Evolutionary conservation across 2,329 filamentous ascomycete species (phyloP), one percentile per base, ranked within the genome.

Genomic region (Septoria petroselini): DNA sequence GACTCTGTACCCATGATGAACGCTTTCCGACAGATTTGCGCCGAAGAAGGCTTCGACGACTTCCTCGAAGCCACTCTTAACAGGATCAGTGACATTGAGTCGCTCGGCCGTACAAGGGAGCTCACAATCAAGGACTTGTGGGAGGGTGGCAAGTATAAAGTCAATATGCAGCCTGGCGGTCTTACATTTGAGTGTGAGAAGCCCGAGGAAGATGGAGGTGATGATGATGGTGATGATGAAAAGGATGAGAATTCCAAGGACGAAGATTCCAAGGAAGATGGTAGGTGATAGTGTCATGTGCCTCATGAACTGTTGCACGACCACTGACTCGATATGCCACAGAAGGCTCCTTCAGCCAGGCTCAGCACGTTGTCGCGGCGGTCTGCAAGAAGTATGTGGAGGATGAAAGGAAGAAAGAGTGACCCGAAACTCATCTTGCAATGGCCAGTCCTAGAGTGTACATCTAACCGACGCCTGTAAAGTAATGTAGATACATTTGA

Each of bases 1-100:
- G 91, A 94, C 68, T 91, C 85, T 1, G 91, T 98, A 19, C 93
- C 93, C 1, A 98, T 98, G 93, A 89, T 95, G 70, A 83, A 83
- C 41, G 93, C 93, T 0, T 95, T 98, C 70, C 80, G 83, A 50
- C 82, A 91, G 62, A 91, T 98, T 9, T 95, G 90, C 65, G 68
- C 74, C 2, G 71, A 85, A 60, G 78, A 82, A 3, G 87, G 87
- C 4, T 98, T 98, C 68, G 83, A 89, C 18, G 76, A 91, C 57
- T 85, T 90, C 66, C 73, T 98, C 12, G 83, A 95, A 54, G 83
- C 79, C 2, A 97, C 93, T 0, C 73, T 95, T 18, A 80, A 91
- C 51, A 80, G 93, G 17, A 98, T 98, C 59, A 72, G 78, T n/a
- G 91, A 86, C 57, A 98, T 98, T 65, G 93, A 98, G 75, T 91